Conservation (phyloP, 768 basidiomycete species). For the Chalciporus piperatus region DNA sequence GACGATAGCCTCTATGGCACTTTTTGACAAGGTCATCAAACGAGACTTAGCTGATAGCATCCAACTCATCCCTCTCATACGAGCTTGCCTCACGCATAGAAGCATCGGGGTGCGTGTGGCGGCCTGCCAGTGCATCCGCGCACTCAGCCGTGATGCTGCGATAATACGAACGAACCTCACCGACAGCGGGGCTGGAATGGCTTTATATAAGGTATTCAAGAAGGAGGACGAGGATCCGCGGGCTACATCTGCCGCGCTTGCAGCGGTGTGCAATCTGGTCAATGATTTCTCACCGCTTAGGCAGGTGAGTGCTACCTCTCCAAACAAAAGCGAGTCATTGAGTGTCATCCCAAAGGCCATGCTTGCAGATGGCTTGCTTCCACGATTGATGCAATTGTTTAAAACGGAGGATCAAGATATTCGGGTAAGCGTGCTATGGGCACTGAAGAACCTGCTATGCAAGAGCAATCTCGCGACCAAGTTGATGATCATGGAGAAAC, state of each 20-base stretch:
- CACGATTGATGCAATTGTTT: conserved; percentile 59
- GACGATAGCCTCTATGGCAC: conserved; percentile 65
- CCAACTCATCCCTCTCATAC: conserved; percentile 52
- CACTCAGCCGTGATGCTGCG: conserved; percentile 73
- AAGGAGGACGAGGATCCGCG: conserved; percentile 62
- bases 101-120: conserved; percentile 80
- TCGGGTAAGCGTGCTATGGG: conserved; percentile 77
- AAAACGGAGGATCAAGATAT: conserved; percentile 52
- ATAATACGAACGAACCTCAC: conserved; percentile 83
- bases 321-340: neutral
- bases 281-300: conserved; percentile 83
- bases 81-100: conserved; percentile 53
- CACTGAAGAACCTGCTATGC: conserved; percentile 77
- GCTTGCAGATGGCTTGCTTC: conserved; percentile 65
- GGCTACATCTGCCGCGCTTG: conserved; percentile 67
- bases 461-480: conserved; percentile 63
- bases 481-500: conserved; percentile 56
- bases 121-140: conserved; percentile 82
- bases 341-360: conserved; percentile 43
- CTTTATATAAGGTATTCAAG: conserved; percentile 60
- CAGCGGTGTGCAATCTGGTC: conserved; percentile 81
- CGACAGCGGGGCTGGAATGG: conserved; percentile 75
- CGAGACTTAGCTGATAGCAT: conserved; percentile 61
- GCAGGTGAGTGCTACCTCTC: conserved; percentile 44
- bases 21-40: conserved; percentile 73